Base-by-base conservation (phyloP, 306 rosid species). In the Cucurbita ficifolia region DNA sequence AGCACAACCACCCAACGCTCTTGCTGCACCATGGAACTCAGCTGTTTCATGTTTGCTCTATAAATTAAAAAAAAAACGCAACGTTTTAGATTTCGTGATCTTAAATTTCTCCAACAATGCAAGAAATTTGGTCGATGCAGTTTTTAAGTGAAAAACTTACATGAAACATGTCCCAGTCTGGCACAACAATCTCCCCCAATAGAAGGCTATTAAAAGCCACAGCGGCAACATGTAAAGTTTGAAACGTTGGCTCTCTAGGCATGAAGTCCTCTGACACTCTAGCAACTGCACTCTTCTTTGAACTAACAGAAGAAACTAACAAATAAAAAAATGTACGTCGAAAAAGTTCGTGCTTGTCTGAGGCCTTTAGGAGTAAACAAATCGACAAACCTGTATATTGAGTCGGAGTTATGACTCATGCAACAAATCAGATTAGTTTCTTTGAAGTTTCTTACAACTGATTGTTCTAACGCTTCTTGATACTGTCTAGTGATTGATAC, bases 141-240 rank as follows among this genome's bases (percentile, higher is more conserved):
- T 29, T 29, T 29, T 29, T 29, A 29, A 29, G 3, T 0, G 33
- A 29, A 29, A 29, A 29, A 29, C 82, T 83, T 80, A 90, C 97
- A 8, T 85, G 89, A 77, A 88, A 88, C 97, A 82, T 86, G 84
- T 91, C 96, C 96, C 92, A 88, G 73, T 91, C 96, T 14, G 92
- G 89, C 69, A 84, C 90, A 61, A 83, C 79, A 53, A 91, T 87
- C 80, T 91, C 96, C 50, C 97, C 92, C 16, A 88, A 74, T 29
- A 88, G 84, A 81, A 88, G 87, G 76, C 92, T 91, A 42, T 88
- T 87, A 67, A 85, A 91, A 18, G 91, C 83, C 38, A 88, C 97
- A 16, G 91, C 78, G 7, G 92, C 89, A 69, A 91, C 19, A 62
- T 85, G 97, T 65, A 91, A 58, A 64, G 97, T 87, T 80, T 91